Base-by-base conservation (phyloP, 495 filamentous ascomycete genomes). In the Aspergillus funiculosus region DNA sequence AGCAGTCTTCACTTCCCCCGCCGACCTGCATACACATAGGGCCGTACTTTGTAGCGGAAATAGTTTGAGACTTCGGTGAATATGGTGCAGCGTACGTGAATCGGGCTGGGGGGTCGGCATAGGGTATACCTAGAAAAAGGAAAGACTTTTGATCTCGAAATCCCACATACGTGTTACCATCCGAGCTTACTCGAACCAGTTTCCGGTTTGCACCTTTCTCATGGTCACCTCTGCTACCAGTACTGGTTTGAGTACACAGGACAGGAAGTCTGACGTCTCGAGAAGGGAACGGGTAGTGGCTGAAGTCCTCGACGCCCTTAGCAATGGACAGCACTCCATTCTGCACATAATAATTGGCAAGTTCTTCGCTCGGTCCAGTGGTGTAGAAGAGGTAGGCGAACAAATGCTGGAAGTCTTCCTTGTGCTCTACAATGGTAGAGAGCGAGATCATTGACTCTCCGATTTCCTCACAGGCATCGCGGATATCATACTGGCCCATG, bases 111-210 rank as follows among this genome's bases (percentile, higher is more conserved):
- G 50, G 34, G 37, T 72, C 54, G 18, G 73, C 73, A 37, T 68
- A 76, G 3, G 63, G 68, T 27, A 76, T 68, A 11, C 73, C 72
- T 4, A 66, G 50, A 51, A 76, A 76, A 7, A 69, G 68, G 52
- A 72, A 76, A 4, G 67, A 71, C 52, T 69, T 71, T 36, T 68
- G 56, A 45, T 75, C 68, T 19, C 69, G 57, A 43, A 57, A 67
- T 2, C 72, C 72, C 9, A 68, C 52, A 46, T 62, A 73, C 1
- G 50, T 60, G 39, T 69, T 71, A 5, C 68, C 64, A 14, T 54
- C 49, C 2, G 68, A 73, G 15, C 44, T 64, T 30, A 43, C 61
- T 66, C 17, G 52, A 46, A 22, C 52, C 18, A 22, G 45, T 57
- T 20, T 59, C 51, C 43, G 32, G 48, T 50, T 40, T 45, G 54